Evolutionary conservation across 2,329 filamentous ascomycete species (phyloP).

Genomic region (Trichoderma pleuroti): DNA sequence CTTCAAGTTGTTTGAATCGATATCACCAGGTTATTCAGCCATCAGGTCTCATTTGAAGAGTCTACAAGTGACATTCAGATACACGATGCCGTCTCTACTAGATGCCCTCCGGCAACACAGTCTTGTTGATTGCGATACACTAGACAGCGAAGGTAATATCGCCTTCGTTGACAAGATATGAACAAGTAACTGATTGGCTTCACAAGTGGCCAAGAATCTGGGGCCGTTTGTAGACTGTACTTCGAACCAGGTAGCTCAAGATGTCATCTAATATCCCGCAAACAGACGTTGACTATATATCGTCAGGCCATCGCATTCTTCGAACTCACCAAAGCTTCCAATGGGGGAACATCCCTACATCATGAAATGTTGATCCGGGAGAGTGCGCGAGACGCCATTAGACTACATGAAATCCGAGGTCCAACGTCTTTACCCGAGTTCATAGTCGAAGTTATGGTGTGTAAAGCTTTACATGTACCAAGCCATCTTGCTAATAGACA

Average conservation of each 20-base stretch:
- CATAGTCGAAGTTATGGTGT: constrained; percentile 53
- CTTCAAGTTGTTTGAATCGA: background rate
- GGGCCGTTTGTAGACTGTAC: constrained; percentile 36
- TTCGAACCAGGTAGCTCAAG: constrained; percentile 32
- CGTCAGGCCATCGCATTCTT: constrained; percentile 33
- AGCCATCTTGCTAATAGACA: background rate
- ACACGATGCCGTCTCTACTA: constrained; percentile 29
- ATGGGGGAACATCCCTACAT: constrained; percentile 23
- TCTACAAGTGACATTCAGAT: background rate
- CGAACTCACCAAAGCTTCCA: constrained; percentile 29
- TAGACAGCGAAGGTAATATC: constrained; percentile 32
- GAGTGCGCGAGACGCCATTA: constrained; percentile 27
- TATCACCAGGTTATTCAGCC: no score
- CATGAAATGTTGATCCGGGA: constrained; percentile 31
- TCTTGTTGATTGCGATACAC: constrained; percentile 36
- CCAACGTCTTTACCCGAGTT: constrained; percentile 41
- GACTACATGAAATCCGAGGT: constrained; percentile 24
- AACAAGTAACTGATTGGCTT: constrained; percentile 8
- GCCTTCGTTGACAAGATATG: background rate
- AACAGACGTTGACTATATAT: background rate
- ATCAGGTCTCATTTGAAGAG: background rate
- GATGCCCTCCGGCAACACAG: constrained; percentile 29
- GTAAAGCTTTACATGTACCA: constrained; percentile 8
- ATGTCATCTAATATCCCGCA: background rate
- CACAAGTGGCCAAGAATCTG: constrained; percentile 28